Evolutionary conservation across 2,329 filamentous ascomycete genomes (phyloP).

Genomic region (Chaetomium sp.): DNA sequence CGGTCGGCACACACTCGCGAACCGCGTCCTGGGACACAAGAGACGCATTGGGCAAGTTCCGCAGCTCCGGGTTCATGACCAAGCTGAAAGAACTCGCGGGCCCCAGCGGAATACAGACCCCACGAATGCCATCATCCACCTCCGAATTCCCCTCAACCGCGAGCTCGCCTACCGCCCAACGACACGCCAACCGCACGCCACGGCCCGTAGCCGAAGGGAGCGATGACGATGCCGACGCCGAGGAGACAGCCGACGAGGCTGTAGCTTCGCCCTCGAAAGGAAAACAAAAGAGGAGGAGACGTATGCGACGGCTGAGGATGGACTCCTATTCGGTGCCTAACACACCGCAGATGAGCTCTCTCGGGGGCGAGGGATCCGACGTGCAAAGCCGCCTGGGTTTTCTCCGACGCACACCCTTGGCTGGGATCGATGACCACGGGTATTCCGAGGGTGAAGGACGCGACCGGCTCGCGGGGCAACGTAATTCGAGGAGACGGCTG

Average conservation of each 20-base stretch:
- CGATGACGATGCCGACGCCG: conserved; percentile 71
- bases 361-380: conserved; percentile 36
- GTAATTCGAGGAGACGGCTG: conserved; percentile 54
- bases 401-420: conserved; percentile 62
- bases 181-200: conserved; percentile 31
- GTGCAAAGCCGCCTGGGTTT: conserved; percentile 43
- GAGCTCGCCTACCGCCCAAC: conserved; percentile 42
- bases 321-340: conserved; percentile 58
- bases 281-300: conserved; percentile 56
- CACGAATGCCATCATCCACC: conserved; percentile 13
- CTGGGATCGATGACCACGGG: conserved; percentile 54
- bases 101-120: conserved; percentile 34
- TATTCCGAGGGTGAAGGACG: conserved; percentile 71
- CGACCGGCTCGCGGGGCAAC: conserved; percentile 50
- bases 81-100: conserved; percentile 70
- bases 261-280: conserved; percentile 40
- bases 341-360: conserved; percentile 47
- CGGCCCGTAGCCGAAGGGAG: conserved; percentile 50
- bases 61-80: conserved; percentile 64
- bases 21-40: conserved; percentile 61
- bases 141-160: conserved; percentile 36
- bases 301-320: conserved; percentile 48
- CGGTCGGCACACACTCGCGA: conserved; percentile 47
- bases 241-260: conserved; percentile 77
- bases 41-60: conserved; percentile 53